A percentile compares a stretch with the other conserved stretches of the same genome.
These are phyloP conservation scores for Huntiella savannae DNA, from an alignment of 2,329 filamentous ascomycete species.

Conservation along the genomic window DNA sequence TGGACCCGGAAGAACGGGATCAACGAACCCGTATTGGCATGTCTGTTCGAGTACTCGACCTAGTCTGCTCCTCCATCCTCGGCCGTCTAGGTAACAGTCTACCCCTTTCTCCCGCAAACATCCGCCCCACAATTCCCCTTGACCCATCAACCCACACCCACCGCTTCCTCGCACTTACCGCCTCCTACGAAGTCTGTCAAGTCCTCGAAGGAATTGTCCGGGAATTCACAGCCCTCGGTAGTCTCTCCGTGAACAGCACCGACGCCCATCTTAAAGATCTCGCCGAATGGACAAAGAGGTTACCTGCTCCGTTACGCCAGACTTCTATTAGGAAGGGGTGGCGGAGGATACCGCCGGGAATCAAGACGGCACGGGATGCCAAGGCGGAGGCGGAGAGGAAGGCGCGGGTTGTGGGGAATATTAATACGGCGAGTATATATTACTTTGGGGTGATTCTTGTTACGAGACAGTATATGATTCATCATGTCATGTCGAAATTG, in stretches of 20 bases:
- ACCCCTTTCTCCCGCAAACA: not conserved
- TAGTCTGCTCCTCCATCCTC: constrained; percentile 12
- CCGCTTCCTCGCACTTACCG: constrained; percentile 5
- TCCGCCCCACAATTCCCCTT: not conserved
- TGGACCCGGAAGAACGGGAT: constrained; percentile 5
- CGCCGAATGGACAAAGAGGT: constrained; percentile 4
- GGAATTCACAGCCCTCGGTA: constrained; percentile 4
- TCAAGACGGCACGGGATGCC: not conserved
- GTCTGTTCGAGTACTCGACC: constrained; percentile 11
- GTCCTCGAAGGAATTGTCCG: constrained; percentile 10
- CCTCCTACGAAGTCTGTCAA: constrained; percentile 9
- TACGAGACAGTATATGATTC: constrained; percentile 12
- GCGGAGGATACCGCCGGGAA: not conserved
- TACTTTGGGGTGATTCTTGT: constrained; percentile 13
- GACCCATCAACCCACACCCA: not conserved
- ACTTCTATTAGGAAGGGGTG: not conserved
- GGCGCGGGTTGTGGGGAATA: constrained; percentile 7
- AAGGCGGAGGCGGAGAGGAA: constrained; percentile 3
- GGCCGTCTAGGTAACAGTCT: constrained; percentile 10
- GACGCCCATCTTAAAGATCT: constrained; percentile 8
- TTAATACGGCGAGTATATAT: constrained; percentile 12
- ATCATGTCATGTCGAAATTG: constrained; percentile 10
- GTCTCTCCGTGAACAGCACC: constrained; percentile 1
- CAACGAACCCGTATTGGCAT: constrained; percentile 13
- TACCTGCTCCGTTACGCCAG: constrained; percentile 1